Percentiles rank a stretch among this genome's conserved stretches.
Conservation (phyloP, 2,329 filamentous ascomycete genomes). For the Geosmithia putterillii region DNA sequence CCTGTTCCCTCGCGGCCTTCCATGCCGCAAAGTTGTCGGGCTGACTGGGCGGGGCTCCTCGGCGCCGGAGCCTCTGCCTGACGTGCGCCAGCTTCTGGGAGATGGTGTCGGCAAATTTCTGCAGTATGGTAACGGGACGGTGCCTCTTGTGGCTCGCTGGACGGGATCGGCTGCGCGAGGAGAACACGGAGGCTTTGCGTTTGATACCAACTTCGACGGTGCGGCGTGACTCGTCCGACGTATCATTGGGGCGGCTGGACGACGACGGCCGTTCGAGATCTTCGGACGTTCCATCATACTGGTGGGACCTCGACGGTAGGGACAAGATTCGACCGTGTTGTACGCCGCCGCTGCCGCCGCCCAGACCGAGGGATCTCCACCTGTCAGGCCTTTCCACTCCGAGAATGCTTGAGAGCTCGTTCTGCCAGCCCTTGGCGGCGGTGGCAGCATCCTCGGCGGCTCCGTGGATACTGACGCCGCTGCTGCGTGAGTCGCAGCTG, state of each 20-base stretch:
- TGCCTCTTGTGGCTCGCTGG: conserved; percentile 15
- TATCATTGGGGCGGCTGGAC: not conserved
- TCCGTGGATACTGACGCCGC: not conserved
- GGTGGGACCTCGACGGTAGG: conserved; percentile 4
- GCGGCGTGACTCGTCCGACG: conserved; percentile 1
- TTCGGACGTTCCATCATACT: conserved; percentile 10
- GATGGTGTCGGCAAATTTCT: conserved; percentile 13
- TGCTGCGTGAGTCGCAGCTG: conserved; percentile 6
- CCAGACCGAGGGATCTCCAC: not conserved
- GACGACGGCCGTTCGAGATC: not conserved
- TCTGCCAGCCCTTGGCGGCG: not conserved
- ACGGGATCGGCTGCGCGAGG: conserved; percentile 13
- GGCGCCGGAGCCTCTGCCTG: conserved; percentile 13
- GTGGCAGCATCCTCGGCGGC: conserved; percentile 2
- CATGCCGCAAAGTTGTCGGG: conserved; percentile 13
- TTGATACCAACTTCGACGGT: conserved; percentile 9
- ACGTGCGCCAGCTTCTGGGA: conserved; percentile 12
- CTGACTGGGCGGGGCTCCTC: conserved; percentile 8
- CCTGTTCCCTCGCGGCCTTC: conserved; percentile 12
- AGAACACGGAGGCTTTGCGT: conserved; percentile 18
- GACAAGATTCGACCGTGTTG: not conserved
- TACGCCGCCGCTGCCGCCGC: not conserved
- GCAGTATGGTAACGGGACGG: conserved; percentile 11
- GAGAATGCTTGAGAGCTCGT: not conserved
- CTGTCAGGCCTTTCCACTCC: not conserved